phyloP scores from a whole-genome alignment of 441 rosid genomes.

The Pelargonium australe region DNA sequence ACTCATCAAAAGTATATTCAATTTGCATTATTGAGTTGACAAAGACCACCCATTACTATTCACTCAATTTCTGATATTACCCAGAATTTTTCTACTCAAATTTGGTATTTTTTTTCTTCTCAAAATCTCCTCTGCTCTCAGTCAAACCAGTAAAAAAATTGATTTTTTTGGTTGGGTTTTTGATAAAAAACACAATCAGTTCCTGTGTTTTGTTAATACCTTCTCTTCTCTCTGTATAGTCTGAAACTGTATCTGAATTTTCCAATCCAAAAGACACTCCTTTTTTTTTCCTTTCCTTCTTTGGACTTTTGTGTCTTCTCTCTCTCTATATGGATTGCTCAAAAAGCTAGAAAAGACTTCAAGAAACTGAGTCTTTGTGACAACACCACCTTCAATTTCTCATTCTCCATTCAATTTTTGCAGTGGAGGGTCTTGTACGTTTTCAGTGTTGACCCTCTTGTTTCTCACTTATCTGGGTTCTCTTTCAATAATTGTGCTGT shows the following conservation, averaged over 20 bases:
- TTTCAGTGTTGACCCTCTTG: background rate
- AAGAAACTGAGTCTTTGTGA: background rate
- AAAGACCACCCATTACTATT: constrained; percentile 5
- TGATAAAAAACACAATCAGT: background rate
- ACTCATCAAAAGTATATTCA: background rate
- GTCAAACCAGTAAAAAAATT: constrained; percentile 2
- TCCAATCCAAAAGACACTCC: background rate
- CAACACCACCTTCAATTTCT: background rate
- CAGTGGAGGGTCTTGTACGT: background rate
- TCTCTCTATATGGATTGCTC: background rate
- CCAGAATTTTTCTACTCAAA: background rate
- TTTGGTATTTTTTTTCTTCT: background rate
- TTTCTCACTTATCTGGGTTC: background rate
- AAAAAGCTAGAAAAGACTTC: constrained; percentile 3
- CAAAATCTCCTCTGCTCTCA: background rate
- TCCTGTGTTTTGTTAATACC: background rate
- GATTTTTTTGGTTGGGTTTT: background rate
- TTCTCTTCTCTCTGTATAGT: background rate
- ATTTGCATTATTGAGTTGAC: constrained; percentile 3
- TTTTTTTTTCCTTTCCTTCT: background rate
- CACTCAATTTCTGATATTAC: background rate
- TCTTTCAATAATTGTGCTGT: background rate
- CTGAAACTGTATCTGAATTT: background rate
- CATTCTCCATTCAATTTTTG: background rate
- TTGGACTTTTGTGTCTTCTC: constrained; percentile 2